phyloP scores from a whole-genome alignment of 2,329 filamentous ascomycete genomes.

The Geosmithia morbida region DNA sequence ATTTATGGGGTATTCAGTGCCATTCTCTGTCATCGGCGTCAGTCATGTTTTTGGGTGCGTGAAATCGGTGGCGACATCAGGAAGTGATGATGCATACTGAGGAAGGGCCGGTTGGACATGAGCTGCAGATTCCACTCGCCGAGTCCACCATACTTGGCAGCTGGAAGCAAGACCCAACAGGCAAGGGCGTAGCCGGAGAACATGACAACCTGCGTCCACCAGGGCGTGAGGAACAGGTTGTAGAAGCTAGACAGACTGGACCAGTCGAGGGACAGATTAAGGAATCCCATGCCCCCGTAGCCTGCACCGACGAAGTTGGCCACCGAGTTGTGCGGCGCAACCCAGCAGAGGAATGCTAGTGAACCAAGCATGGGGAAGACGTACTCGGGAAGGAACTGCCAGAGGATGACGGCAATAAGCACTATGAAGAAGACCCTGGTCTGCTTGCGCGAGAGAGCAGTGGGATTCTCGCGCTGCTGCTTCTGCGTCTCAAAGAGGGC shows the following conservation, averaged over 20 bases:
- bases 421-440: conserved; percentile 41
- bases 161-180: conserved; percentile 43
- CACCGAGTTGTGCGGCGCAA: conserved; percentile 39
- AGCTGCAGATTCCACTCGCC: conserved; percentile 34
- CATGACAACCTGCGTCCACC: conserved; percentile 42
- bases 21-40: conserved; percentile 9
- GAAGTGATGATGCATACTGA: conserved; percentile 8
- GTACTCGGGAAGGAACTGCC: conserved; percentile 49
- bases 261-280: conserved; percentile 47
- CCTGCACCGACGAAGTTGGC: conserved; percentile 48
- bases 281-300: conserved; percentile 46
- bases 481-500: conserved; percentile 43
- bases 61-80: background rate
- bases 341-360: conserved; percentile 48
- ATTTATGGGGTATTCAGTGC: conserved; percentile 17
- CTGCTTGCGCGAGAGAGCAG: conserved; percentile 32
- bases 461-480: conserved; percentile 34
- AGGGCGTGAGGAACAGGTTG: conserved; percentile 39
- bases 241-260: conserved; percentile 39
- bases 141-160: conserved; percentile 41
- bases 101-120: conserved; percentile 43
- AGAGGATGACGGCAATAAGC: conserved; percentile 36
- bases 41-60: background rate
- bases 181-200: conserved; percentile 39
- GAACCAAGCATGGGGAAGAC: conserved; percentile 45